phyloP scores from a whole-genome alignment of 164 flowering plant genomes.

The Stephania cephalantha region DNA sequence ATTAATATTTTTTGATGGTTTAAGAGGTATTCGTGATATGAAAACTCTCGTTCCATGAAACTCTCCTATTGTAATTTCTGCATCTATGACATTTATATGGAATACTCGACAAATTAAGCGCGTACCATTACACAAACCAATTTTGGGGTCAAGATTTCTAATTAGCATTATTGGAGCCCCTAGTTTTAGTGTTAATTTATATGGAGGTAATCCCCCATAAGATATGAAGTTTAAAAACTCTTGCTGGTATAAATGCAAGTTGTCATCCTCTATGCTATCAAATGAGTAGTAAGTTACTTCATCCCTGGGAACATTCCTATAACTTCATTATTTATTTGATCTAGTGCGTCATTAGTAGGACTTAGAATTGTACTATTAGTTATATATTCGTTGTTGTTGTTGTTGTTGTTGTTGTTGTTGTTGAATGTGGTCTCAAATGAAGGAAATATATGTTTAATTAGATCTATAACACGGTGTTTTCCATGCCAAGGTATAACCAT shows the following conservation, averaged over 20 bases:
- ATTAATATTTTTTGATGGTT: not conserved
- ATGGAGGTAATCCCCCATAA: not conserved
- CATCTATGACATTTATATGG: not conserved
- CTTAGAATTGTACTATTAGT: not conserved
- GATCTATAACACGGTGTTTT: not conserved
- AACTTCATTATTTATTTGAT: not conserved
- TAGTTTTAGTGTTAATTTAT: not conserved
- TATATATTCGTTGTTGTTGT: not conserved
- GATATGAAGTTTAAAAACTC: not conserved
- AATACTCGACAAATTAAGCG: not conserved
- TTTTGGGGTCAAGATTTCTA: constrained; percentile 1
- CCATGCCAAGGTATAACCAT: constrained; percentile 5
- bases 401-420: no score
- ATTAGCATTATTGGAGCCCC: constrained; percentile 1
- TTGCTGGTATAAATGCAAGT: not conserved
- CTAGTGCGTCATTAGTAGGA: not conserved
- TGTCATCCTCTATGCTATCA: constrained; percentile 5
- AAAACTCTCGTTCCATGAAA: not conserved
- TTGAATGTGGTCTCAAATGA: not conserved
- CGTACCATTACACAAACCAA: not conserved
- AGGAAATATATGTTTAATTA: not conserved
- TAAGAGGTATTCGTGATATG: not conserved
- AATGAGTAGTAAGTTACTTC: constrained; percentile 4
- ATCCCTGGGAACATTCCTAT: not conserved
- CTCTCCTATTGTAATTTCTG: not conserved